A percentile compares a stretch with the other conserved stretches of the same genome.
These are phyloP conservation scores for Salvia miltiorrhiza DNA, from an alignment of 257 asterid genomes.

Conservation along the genomic window DNA sequence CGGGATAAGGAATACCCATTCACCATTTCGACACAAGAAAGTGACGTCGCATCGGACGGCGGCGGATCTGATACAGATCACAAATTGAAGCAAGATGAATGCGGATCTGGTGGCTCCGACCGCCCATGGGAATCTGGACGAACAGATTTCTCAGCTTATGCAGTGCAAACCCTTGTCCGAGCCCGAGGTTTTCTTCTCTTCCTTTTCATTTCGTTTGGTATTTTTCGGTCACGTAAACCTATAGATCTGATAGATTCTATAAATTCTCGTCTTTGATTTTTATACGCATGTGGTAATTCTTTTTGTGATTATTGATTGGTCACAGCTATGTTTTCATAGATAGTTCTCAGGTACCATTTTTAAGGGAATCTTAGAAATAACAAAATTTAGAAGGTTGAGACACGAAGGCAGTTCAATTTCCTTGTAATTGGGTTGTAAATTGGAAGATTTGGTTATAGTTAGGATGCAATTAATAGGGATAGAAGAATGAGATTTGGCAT, in stretches of 20 bases:
- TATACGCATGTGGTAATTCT: background rate
- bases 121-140: conserved; percentile 83
- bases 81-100: conserved; percentile 50
- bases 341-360: conserved; percentile 5
- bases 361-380: background rate
- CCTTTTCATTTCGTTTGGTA: background rate
- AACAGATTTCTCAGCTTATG: conserved; percentile 91
- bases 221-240: background rate
- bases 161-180: conserved; percentile 98
- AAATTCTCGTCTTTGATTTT: background rate
- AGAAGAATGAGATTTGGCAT: conserved; percentile 5
- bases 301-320: background rate
- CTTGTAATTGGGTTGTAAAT: background rate
- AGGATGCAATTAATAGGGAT: background rate
- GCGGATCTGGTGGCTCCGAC: conserved; percentile 74
- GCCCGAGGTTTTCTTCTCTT: conserved; percentile 56
- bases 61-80: conserved; percentile 31
- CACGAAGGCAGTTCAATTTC: background rate
- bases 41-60: conserved; percentile 18
- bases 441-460: background rate
- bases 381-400: conserved; percentile 4
- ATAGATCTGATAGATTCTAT: conserved; percentile 34
- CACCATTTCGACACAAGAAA: conserved; percentile 1
- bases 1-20: conserved; percentile 13
- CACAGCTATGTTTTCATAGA: conserved; percentile 4